phyloP scores from a whole-genome alignment of 202 grass and related monocot genomes.

The Setaria viridis region DNA sequence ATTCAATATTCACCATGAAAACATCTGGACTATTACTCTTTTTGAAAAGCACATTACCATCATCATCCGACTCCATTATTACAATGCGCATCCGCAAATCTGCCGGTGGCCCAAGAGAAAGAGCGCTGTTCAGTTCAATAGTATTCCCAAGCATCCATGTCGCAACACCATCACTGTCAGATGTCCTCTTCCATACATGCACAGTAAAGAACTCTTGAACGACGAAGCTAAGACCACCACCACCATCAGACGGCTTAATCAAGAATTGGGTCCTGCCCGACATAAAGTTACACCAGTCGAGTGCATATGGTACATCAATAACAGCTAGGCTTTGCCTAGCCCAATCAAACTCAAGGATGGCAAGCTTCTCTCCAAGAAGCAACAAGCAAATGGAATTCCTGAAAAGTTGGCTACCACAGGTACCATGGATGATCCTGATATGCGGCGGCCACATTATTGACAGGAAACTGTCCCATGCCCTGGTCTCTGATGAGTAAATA shows the following conservation, averaged over 20 bases:
- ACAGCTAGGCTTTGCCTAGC: not conserved
- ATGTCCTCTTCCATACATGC: not conserved
- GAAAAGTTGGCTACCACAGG: not conserved
- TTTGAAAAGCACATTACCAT: too few species aligned
- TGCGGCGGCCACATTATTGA: not conserved
- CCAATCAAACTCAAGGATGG: constrained; percentile 20
- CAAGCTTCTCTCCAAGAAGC: accelerated
- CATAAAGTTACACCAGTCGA: too few species aligned
- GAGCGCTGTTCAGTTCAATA: not conserved
- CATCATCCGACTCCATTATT: too few species aligned
- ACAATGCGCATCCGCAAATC: too few species aligned
- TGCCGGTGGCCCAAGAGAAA: not conserved
- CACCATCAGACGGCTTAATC: not conserved
- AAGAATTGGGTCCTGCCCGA: not conserved
- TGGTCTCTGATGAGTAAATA: constrained; percentile 7
- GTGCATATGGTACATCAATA: not conserved
- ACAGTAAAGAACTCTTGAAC: not conserved
- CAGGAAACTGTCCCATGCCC: not conserved
- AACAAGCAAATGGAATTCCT: constrained; percentile 1
- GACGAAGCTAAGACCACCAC: not conserved
- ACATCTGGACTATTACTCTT: too few species aligned
- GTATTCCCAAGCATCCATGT: constrained; percentile 21
- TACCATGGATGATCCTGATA: too few species aligned
- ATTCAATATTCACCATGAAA: too few species aligned
- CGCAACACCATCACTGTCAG: not conserved